Percentiles rank a stretch among this genome's conserved stretches.
Evolutionary conservation across 2,329 filamentous ascomycete genomes (phyloP).

Genomic region (Cladosporium oxysporum): DNA sequence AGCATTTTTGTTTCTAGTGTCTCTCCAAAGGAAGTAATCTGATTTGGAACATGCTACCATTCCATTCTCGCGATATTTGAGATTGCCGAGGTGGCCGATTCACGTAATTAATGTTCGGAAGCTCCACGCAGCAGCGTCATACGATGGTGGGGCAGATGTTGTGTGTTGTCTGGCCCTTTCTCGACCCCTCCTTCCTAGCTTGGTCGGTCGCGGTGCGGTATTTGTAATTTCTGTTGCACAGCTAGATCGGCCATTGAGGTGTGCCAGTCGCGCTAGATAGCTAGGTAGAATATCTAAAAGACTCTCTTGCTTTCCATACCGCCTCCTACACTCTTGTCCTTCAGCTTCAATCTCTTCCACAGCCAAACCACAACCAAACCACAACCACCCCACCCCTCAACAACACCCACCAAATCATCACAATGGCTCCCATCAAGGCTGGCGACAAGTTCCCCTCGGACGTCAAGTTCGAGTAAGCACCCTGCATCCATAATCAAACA

Average conservation of each 20-base stretch:
- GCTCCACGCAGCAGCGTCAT: constrained; percentile 9
- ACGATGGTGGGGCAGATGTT: neutral
- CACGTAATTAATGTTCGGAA: neutral
- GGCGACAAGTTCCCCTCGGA: constrained; percentile 82
- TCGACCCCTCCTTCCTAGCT: neutral
- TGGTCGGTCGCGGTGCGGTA: neutral
- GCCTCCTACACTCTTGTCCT: neutral
- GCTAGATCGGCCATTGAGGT: constrained; percentile 17
- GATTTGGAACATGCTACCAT: neutral
- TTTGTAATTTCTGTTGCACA: constrained; percentile 11
- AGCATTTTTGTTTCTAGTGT: neutral
- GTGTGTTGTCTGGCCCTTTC: constrained; percentile 15
- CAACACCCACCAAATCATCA: constrained; percentile 25
- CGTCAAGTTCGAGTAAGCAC: constrained; percentile 71
- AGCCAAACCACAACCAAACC: neutral
- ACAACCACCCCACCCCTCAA: neutral
- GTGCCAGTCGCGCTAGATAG: neutral
- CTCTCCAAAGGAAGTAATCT: neutral
- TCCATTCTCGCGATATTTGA: neutral
- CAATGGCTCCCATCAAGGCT: constrained; percentile 69
- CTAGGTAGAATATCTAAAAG: neutral
- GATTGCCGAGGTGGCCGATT: constrained; percentile 9
- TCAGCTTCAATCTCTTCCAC: neutral
- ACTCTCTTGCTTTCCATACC: neutral
- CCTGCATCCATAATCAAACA: neutral